Percentiles rank a stretch among this genome's conserved stretches.
Evolutionary conservation across 495 filamentous ascomycete species (phyloP).

Genomic region (Pyrenula massariospora): DNA sequence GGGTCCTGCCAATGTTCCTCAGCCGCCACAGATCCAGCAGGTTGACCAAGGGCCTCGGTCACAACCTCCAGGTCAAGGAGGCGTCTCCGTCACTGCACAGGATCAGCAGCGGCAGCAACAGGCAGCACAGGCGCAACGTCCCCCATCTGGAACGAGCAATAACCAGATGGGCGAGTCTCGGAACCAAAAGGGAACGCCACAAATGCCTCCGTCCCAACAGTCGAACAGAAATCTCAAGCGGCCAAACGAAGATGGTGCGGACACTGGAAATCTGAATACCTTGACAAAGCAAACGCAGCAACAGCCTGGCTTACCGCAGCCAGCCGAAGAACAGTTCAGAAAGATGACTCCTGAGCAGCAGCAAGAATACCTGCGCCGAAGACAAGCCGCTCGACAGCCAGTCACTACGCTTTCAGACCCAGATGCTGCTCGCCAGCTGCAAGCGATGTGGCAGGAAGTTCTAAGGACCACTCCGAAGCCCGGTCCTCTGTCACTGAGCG

Average conservation of each 20-base stretch:
- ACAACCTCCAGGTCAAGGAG: constrained; percentile 25
- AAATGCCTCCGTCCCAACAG: constrained; percentile 4
- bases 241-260: constrained; percentile 1
- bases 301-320: constrained; percentile 18
- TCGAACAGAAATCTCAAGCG: constrained; percentile 12
- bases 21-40: constrained; percentile 8
- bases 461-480: neutral
- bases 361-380: neutral
- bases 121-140: constrained; percentile 7
- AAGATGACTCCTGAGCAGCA: neutral
- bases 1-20: neutral
- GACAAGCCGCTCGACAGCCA: neutral
- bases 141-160: constrained; percentile 10
- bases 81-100: constrained; percentile 14
- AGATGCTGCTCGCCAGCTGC: neutral
- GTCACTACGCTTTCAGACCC: neutral
- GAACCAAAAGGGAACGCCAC: constrained; percentile 10
- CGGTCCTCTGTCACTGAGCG: neutral
- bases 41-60: constrained; percentile 16
- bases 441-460: neutral
- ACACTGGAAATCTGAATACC: neutral
- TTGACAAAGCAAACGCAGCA: constrained; percentile 1
- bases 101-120: constrained; percentile 15
- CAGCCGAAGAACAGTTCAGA: constrained; percentile 37
- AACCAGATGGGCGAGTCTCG: constrained; percentile 4